These are phyloP conservation scores for Blastobotrys peoriensis DNA, from an alignment of 805 yeast species.

Conservation along the genomic window DNA sequence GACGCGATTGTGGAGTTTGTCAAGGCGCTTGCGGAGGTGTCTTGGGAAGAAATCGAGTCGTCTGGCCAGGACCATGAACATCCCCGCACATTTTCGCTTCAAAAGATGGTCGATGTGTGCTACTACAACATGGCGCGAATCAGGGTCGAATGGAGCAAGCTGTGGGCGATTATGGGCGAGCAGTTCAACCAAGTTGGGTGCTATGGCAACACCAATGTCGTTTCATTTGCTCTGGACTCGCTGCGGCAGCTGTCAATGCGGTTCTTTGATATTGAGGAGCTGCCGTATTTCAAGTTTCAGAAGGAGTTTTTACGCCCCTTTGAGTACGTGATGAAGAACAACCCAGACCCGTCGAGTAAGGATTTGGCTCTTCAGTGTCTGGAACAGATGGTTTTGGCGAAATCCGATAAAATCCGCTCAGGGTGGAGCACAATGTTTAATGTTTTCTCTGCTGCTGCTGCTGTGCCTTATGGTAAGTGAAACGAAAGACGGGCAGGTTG, in stretches of 20 bases:
- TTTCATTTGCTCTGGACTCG: constrained; percentile 88
- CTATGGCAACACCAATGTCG: constrained; percentile 67
- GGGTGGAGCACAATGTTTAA: constrained; percentile 93
- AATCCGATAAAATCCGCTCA: constrained; percentile 68
- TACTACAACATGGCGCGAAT: constrained; percentile 96
- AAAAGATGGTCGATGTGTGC: constrained; percentile 94
- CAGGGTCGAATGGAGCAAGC: constrained; percentile 90
- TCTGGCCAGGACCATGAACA: constrained; percentile 65
- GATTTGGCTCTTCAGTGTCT: constrained; percentile 89
- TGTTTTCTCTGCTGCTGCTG: constrained; percentile 69
- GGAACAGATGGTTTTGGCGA: constrained; percentile 73
- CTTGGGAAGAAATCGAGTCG: constrained; percentile 84
- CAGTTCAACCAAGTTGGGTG: constrained; percentile 83
- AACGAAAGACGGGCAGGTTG: too few species aligned
- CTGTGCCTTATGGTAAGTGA: constrained; percentile 35
- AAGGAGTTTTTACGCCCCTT: constrained; percentile 90
- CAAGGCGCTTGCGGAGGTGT: constrained; percentile 76
- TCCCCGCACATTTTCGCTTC: constrained; percentile 89
- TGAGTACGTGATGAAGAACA: constrained; percentile 66
- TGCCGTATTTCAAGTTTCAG: constrained; percentile 93
- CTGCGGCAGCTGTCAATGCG: constrained; percentile 88
- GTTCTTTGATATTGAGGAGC: constrained; percentile 87
- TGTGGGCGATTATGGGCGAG: constrained; percentile 91
- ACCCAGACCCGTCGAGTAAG: constrained; percentile 62
- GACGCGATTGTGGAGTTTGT: constrained; percentile 84